These are phyloP conservation scores for Botrytis fragariae DNA, from an alignment of 2,329 filamentous ascomycete species.

Conservation along the genomic window DNA sequence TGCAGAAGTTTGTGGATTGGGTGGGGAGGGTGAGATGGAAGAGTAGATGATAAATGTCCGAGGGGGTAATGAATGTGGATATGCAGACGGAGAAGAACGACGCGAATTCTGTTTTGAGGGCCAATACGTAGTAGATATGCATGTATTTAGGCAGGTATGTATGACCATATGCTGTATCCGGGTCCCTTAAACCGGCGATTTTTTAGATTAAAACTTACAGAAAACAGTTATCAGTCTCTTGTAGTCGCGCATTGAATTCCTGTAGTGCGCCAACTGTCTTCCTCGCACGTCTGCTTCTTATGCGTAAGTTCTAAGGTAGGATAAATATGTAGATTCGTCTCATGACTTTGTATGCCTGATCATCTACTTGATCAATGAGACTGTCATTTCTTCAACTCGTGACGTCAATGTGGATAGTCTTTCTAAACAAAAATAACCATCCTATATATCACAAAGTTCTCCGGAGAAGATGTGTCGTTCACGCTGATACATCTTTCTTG, in stretches of 20 bases:
- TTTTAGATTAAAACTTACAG: background rate
- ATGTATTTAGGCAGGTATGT: background rate
- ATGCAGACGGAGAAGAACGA: background rate
- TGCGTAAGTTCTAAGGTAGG: no score
- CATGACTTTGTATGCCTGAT: background rate
- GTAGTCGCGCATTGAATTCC: background rate
- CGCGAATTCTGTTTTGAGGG: background rate
- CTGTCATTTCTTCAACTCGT: background rate
- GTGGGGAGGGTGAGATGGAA: constrained; percentile 68
- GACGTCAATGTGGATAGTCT: background rate
- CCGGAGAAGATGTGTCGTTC: background rate
- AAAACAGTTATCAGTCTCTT: background rate
- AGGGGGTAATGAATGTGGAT: background rate
- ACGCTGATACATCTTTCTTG: background rate
- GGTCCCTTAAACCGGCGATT: background rate
- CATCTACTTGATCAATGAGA: background rate
- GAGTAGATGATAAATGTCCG: background rate
- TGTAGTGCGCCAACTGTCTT: background rate
- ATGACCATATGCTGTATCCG: background rate
- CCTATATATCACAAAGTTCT: background rate
- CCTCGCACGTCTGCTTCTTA: background rate
- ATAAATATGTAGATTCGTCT: background rate
- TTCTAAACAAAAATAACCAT: background rate
- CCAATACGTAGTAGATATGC: background rate
- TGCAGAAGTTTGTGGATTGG: constrained; percentile 70